Base-by-base conservation (phyloP, 2,329 filamentous ascomycete genomes). In the Pestalotiopsis sp. region DNA sequence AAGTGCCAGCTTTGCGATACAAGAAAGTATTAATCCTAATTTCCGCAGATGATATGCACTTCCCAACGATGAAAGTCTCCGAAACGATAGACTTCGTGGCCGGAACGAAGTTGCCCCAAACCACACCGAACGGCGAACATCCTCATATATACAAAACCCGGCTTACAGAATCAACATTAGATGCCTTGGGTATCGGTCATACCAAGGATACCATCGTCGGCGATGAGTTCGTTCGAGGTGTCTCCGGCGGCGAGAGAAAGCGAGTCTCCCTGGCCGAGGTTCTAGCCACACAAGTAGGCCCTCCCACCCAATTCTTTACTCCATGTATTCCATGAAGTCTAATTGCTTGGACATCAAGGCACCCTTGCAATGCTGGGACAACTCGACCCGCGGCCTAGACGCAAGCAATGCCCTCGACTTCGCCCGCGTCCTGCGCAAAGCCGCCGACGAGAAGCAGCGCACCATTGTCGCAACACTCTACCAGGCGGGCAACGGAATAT, bases 231-330 rank as follows among this genome's bases (percentile, higher is more conserved):
- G 85, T 92, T n/a, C 86, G 90, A 5, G 82, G 82, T 31, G 85
- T 92, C 0, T 89, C 86, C 4, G 90, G 90, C 27, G 90, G 90
- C 56, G 90, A 92, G 76, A 84, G 89, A 67, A 94, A 95, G 81
- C 89, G 93, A 76, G 92, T 95, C 2, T 91, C 89, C 52, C 92
- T 94, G 70, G 92, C 91, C 1, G 92, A 94, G 77, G 91, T 89
- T 4, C 84, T 90, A 27, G 64, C 64, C 12, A 66, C 64, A 7
- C 41, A 57, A 45, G 62, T 65, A 17, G 6, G 62, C 20, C 23
- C 12, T 23, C 20, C 5, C 20, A 65, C 2, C 12, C 20, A 3
- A n/a, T 3, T 13, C 13, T 1, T 14, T 45, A 12, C 12, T 17
- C 1, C 38, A n/a, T 14, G 31, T 14, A 2, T 52, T 17, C 20